These are phyloP conservation scores for Dactylonectria estremocensis DNA, from an alignment of 2,329 filamentous ascomycete species.

Conservation along the genomic window DNA sequence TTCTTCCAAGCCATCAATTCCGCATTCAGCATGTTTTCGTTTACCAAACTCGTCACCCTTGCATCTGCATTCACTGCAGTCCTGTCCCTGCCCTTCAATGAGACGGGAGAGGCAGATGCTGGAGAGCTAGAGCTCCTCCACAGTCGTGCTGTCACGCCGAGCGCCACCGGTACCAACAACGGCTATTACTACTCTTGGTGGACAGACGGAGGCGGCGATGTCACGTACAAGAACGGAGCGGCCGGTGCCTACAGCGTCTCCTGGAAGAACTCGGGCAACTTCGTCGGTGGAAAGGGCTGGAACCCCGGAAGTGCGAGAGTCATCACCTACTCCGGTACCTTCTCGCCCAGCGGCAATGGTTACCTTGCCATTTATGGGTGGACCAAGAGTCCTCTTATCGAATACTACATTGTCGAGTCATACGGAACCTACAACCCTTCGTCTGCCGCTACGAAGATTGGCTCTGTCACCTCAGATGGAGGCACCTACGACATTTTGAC, in stretches of 20 bases:
- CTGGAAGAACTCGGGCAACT: constrained; percentile 57
- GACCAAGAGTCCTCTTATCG: constrained; percentile 55
- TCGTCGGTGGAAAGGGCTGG: constrained; percentile 48
- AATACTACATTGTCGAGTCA: constrained; percentile 59
- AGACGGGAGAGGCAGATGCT: constrained; percentile 17
- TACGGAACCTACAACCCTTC: constrained; percentile 53
- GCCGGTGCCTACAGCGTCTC: constrained; percentile 60
- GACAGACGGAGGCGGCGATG: constrained; percentile 61
- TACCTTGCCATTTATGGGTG: constrained; percentile 59
- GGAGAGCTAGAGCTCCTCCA: constrained; percentile 45
- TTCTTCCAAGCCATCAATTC: too few species aligned
- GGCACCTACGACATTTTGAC: constrained; percentile 56
- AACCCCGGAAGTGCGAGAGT: constrained; percentile 52
- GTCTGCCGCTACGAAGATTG: constrained; percentile 50
- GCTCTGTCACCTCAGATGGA: constrained; percentile 55
- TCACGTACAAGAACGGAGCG: constrained; percentile 62
- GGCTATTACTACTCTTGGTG: constrained; percentile 65
- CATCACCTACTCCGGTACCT: constrained; percentile 50
- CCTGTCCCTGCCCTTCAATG: constrained; percentile 38
- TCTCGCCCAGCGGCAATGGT: constrained; percentile 53
- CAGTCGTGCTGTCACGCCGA: constrained; percentile 53
- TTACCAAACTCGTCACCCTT: constrained; percentile 42
- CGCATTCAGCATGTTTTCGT: constrained; percentile 36
- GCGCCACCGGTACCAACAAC: constrained; percentile 52
- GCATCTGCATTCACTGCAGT: constrained; percentile 38